Base-by-base conservation (phyloP, 768 basidiomycete genomes). In the Lentinula raphanica region DNA sequence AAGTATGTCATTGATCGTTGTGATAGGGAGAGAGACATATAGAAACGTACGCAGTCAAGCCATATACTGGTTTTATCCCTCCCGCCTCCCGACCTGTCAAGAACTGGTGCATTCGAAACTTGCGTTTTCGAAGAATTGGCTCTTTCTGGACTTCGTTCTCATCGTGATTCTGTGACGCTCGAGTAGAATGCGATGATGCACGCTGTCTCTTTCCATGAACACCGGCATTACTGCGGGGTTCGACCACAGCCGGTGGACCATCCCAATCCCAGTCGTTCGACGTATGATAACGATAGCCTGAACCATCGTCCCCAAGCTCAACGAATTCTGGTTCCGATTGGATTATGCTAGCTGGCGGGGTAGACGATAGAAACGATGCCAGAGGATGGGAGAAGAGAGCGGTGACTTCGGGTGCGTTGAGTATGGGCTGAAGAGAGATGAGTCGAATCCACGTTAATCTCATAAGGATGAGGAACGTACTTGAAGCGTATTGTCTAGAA, bases 371-470 rank as follows among this genome's bases (percentile, higher is more conserved):
- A 69, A 95, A 92, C 1, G 88, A 82, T 17, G 72, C 66, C 12
- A 96, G 80, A 0, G 94, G 92, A 64, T 93, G 93, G 0, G 93
- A 92, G 72, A 96, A 95, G 50, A 95, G 78, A 40, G 82, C 80
- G 1, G 82, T 75, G 17, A 95, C 93, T 76, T 95, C 93, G 0
- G 83, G 78, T 9, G 79, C 69, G 66, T 95, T 94, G 12, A 94
- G 75, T 23, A 89, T 85, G 0, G 93, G 93, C 88, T 94, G 23
- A 44, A 53, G 54, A 50, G 32, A 17, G 56, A 28, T 15, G 8
- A 25, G 13, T n/a, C 5, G 7, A 48, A 32, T 31, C 5, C 4
- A 17, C 9, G 40, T 5, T 17, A 23, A 13, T n/a, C n/a, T n/a
- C n/a, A n/a, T n/a, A 38, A 35, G 19, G 3, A 15, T 21, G 39